Evolutionary conservation across 805 yeast species (phyloP), one percentile per base, ranked within the genome.

Genomic region (Wickerhamiella occidentalis): DNA sequence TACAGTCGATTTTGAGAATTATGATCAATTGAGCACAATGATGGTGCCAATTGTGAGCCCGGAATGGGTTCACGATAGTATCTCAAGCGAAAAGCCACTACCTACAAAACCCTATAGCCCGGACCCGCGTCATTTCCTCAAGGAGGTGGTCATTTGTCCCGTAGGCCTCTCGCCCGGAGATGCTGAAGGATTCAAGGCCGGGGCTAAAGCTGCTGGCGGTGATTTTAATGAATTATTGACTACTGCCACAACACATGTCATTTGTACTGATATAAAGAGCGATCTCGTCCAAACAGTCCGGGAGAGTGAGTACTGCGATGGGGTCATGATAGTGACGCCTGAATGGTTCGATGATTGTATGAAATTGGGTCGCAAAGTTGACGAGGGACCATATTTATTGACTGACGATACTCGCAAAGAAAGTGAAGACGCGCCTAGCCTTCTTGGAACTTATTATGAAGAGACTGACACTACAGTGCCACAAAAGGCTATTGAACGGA

Each of bases 311-410:
- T 66, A 66, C 1, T n/a, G 19, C 15, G 44, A 54, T 21, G 52
- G 51, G 21, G 55, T 64, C 33, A 58, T 56, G 45, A 53, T 65
- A n/a, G 92, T 88, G 2, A 68, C 74, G 2, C 94, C 95, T 0
- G 76, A 78, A 18, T 90, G 95, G 96, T 64, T 88, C 12, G 79
- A 80, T 47, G 82, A 76, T 51, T 81, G 88, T 59, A 68, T 84
- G 53, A 76, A 73, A 48, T 60, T 71, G 35, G 70, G 78, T 23
- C 61, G 69, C 42, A 70, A 65, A 46, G 62, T 82, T 9, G 75
- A 74, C 48, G 88, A 77, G 48, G 51, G 60, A 0, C 73, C 74
- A 1, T 84, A 81, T 59, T 55, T 73, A 15, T 61, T 80, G n/a
- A 69, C 44, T 9, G 30, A 13, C 3, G 44, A 25, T 23, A 23